Evolutionary conservation across 2,329 filamentous ascomycete genomes (phyloP).

Genomic region (Nemania diffusa): DNA sequence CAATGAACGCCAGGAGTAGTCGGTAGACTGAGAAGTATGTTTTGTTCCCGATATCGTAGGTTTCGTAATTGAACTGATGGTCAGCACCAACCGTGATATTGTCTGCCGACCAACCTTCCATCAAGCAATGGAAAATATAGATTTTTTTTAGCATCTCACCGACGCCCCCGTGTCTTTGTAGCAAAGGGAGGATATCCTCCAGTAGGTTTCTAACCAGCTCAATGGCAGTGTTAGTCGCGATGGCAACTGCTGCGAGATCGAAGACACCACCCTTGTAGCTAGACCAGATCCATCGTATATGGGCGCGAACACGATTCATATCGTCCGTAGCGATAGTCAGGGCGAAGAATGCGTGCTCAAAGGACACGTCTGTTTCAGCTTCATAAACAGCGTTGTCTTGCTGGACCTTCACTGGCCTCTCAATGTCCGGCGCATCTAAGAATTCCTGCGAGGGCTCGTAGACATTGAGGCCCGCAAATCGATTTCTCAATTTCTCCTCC

Average conservation of each 20-base stretch:
- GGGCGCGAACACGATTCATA: constrained; percentile 44
- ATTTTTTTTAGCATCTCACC: constrained; percentile 37
- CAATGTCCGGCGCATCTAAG: constrained; percentile 47
- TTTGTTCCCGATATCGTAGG: constrained; percentile 45
- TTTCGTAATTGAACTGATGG: constrained; percentile 42
- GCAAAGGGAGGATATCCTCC: constrained; percentile 44
- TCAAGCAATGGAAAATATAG: constrained; percentile 30
- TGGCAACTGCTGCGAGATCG: constrained; percentile 49
- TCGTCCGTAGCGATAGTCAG: constrained; percentile 47
- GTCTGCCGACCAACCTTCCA: constrained; percentile 32
- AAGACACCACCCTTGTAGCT: constrained; percentile 42
- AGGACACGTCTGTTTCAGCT: constrained; percentile 43
- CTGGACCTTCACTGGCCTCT: constrained; percentile 34
- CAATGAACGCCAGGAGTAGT: constrained; percentile 33
- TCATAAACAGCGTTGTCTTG: constrained; percentile 46
- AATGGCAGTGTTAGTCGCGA: constrained; percentile 53
- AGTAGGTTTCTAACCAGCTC: constrained; percentile 50
- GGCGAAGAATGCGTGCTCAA: constrained; percentile 47
- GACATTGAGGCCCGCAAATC: constrained; percentile 51
- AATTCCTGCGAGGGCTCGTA: constrained; percentile 54
- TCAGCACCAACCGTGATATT: constrained; percentile 13
- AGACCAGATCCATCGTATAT: constrained; percentile 49
- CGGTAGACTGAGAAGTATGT: constrained; percentile 38
- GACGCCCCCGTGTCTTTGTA: constrained; percentile 42
- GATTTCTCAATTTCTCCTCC: constrained; percentile 42